phyloP scores from a whole-genome alignment of 495 filamentous ascomycete genomes.

The Glonium stellatum region DNA sequence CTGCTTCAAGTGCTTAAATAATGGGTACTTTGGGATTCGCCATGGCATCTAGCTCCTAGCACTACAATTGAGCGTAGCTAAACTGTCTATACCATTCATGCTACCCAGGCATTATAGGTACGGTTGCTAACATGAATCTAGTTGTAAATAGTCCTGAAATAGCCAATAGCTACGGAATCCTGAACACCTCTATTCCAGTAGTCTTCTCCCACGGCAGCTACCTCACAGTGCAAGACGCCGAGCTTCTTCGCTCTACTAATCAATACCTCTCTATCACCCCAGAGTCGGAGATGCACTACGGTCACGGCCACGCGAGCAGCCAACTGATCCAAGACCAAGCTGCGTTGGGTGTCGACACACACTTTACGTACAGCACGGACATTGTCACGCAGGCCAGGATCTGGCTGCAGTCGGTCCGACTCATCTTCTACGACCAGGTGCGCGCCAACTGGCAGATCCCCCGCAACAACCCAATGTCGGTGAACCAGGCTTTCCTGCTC shows the following conservation, averaged over 20 bases:
- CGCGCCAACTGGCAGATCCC: constrained; percentile 37
- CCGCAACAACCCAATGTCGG: constrained; percentile 37
- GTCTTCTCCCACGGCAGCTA: too few species aligned
- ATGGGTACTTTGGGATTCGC: too few species aligned
- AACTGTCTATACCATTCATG: too few species aligned
- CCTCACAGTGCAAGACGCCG: not conserved
- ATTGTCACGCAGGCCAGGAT: constrained; percentile 41
- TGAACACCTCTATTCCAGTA: too few species aligned
- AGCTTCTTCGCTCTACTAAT: constrained; percentile 35
- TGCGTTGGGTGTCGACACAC: constrained; percentile 43
- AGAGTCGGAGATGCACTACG: constrained; percentile 44
- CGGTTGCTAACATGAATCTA: too few species aligned
- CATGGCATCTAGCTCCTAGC: too few species aligned
- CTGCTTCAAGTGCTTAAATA: too few species aligned
- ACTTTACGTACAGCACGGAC: constrained; percentile 41
- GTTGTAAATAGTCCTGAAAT: too few species aligned
- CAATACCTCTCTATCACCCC: constrained; percentile 43
- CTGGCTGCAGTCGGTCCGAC: constrained; percentile 31
- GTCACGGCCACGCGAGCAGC: constrained; percentile 35
- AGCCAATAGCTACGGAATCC: too few species aligned
- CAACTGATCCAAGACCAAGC: constrained; percentile 40
- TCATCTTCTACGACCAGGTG: constrained; percentile 32
- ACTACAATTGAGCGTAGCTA: too few species aligned
- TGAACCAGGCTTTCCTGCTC: constrained; percentile 45
- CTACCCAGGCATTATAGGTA: too few species aligned